Evolutionary conservation across 371 early-diverging fungal species (phyloP), one percentile per base, ranked within the genome.

Genomic region (Lichtheimia ramosa): DNA sequence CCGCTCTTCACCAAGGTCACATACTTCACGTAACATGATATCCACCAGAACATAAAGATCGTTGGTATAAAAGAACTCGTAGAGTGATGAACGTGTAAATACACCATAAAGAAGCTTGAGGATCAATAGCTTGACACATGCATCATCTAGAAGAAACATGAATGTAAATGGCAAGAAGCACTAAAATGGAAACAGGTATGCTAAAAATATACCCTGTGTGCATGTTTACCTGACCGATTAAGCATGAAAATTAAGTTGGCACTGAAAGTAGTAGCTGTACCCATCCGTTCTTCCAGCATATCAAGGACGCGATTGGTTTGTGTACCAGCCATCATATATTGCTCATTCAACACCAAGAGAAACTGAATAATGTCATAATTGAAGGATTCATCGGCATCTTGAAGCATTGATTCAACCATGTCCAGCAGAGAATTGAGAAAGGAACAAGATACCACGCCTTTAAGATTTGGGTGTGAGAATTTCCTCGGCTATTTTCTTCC

Each of bases 161-260:
- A 34, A 34, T 34, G 34, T 27, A 50, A n/a, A 24, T 18, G 89
- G 66, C 8, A 25, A 43, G 43, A 0, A n/a, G 28, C 28, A 51
- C 52, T 27, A 41, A 40, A 24, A 28, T 56, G 25, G 34, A 18
- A 16, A 50, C 13, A 16, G 18, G 25, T 54, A 8, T 43, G 18
- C 57, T 51, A 54, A 61, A 61, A 54, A 60, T 34, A 34, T 55
- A 57, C 20, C 51, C 15, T 27, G 43, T n/a, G 24, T 12, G 42
- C 23, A 43, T 41, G 48, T 16, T 54, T 41, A 90, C 90, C 87
- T 51, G 90, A 90, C 28, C 95, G 86, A 67, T 93, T 93, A 60
- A 93, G 75, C 79, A 93, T 87, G 63, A 93, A 92, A 43, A 95
- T 87, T 20, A 95, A 68, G 66, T 90, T 95, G 34, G 89, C 92